A percentile compares a stretch with the other conserved stretches of the same genome.
Conservation (phyloP, 2,329 filamentous ascomycete genomes). For the Stemphylium beticola region DNA sequence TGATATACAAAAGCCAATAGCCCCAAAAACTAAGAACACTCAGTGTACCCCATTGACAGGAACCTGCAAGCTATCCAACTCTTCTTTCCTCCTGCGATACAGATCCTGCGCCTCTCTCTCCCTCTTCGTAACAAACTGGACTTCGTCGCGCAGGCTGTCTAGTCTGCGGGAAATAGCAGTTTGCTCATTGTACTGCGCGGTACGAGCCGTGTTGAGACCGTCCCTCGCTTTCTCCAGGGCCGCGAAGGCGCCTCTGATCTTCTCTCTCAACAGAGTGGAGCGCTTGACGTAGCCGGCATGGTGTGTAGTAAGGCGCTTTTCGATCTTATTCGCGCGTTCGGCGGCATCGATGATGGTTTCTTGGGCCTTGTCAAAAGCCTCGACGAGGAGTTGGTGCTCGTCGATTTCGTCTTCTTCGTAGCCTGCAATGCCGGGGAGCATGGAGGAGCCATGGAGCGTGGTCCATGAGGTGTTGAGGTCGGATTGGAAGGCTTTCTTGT, state of each 20-base stretch:
- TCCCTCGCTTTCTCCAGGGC: slow-evolving; percentile 75
- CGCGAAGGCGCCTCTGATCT: slow-evolving; percentile 76
- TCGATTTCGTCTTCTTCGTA: slow-evolving; percentile 80
- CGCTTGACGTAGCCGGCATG: slow-evolving; percentile 91
- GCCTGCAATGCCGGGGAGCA: slow-evolving; percentile 79
- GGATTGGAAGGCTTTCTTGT: slow-evolving; percentile 54
- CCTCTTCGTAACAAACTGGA: slow-evolving; percentile 76
- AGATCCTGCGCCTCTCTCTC: slow-evolving; percentile 91
- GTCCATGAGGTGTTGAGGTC: slow-evolving; percentile 57
- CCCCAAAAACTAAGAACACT: slow-evolving; percentile 3
- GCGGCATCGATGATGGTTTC: slow-evolving; percentile 75
- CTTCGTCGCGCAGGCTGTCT: slow-evolving; percentile 79
- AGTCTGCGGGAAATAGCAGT: slow-evolving; percentile 75
- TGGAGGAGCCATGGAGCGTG: slow-evolving; percentile 53
- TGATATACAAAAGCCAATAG: background rate
- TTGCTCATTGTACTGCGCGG: slow-evolving; percentile 79
- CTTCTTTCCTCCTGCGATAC: slow-evolving; percentile 77
- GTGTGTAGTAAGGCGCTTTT: slow-evolving; percentile 89
- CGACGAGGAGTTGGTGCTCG: slow-evolving; percentile 68
- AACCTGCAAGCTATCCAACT: slow-evolving; percentile 67
- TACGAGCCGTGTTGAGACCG: slow-evolving; percentile 76
- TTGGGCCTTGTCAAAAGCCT: slow-evolving; percentile 78
- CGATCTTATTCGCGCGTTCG: slow-evolving; percentile 81
- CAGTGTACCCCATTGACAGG: slow-evolving; percentile 47
- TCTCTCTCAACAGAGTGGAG: slow-evolving; percentile 77